These are phyloP conservation scores for Brassica hybrid DNA, from an alignment of 441 rosid genomes.

Conservation along the genomic window DNA sequence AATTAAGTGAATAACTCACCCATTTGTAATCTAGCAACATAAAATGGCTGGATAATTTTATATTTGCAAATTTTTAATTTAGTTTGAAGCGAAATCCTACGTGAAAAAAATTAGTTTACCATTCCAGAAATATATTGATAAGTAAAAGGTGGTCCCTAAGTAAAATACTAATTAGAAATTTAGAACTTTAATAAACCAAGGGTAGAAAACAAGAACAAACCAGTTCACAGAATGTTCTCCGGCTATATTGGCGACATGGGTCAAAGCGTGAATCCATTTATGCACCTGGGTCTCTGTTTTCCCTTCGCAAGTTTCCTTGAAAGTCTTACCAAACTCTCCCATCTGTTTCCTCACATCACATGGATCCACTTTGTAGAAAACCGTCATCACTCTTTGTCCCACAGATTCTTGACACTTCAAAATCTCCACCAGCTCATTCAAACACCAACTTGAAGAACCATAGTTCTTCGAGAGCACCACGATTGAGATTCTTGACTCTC, in stretches of 20 bases:
- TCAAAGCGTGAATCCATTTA: constrained; percentile 26
- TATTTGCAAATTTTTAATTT: background rate
- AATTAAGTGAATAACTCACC: background rate
- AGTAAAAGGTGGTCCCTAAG: too few relatives aligned
- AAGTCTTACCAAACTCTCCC: background rate
- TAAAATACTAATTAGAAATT: background rate
- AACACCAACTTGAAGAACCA: constrained; percentile 34
- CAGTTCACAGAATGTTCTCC: constrained; percentile 9
- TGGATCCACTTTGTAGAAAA: constrained; percentile 34
- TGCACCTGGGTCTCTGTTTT: background rate
- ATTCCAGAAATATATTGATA: background rate
- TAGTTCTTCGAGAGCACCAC: constrained; percentile 27
- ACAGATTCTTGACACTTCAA: background rate
- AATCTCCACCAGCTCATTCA: constrained; percentile 28
- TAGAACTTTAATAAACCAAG: background rate
- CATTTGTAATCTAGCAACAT: background rate
- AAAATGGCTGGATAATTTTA: background rate
- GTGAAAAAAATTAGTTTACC: background rate
- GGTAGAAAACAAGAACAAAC: background rate
- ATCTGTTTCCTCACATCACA: constrained; percentile 24
- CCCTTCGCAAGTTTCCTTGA: background rate
- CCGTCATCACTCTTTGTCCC: constrained; percentile 7
- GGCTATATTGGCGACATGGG: constrained; percentile 5
- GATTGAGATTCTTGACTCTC: constrained; percentile 19
- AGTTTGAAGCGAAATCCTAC: background rate